Conservation (phyloP, 805 yeast genomes). For the Maudiozyma turicensis region DNA sequence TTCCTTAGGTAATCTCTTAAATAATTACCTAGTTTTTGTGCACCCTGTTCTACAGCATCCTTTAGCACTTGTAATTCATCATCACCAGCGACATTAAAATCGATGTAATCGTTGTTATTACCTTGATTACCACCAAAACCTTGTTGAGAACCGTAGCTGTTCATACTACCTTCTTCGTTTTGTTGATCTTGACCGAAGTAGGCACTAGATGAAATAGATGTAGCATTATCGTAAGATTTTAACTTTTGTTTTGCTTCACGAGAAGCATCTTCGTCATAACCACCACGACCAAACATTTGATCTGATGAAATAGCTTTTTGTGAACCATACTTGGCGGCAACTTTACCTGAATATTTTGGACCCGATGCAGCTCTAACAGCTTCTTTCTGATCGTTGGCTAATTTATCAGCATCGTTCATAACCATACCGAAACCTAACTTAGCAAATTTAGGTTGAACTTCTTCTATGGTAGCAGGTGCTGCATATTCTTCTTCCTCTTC, state of each 20-base stretch:
- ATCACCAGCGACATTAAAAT: slow-evolving; percentile 65
- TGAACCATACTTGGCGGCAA: slow-evolving; percentile 66
- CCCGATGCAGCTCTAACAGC: slow-evolving; percentile 38
- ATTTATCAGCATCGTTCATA: slow-evolving; percentile 44
- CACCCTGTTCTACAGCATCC: slow-evolving; percentile 91
- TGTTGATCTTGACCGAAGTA: slow-evolving; percentile 82
- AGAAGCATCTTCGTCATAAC: slow-evolving; percentile 67
- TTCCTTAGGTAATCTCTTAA: slow-evolving; percentile 74
- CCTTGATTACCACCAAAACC: slow-evolving; percentile 14
- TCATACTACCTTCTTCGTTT: slow-evolving; percentile 22
- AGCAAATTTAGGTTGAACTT: slow-evolving; percentile 58
- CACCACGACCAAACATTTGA: slow-evolving; percentile 83
- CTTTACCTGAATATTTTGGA: slow-evolving; percentile 63
- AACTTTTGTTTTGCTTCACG: slow-evolving; percentile 76
- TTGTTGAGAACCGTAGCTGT: slow-evolving; percentile 12
- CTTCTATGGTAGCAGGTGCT: slow-evolving; percentile 15
- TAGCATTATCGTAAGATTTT: slow-evolving; percentile 75
- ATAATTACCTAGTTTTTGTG: slow-evolving; percentile 74
- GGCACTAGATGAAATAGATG: slow-evolving; percentile 82
- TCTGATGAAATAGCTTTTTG: slow-evolving; percentile 96
- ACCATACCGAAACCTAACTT: slow-evolving; percentile 88
- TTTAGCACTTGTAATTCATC: slow-evolving; percentile 84
- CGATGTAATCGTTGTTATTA: slow-evolving; percentile 42
- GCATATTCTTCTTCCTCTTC: slow-evolving; percentile 7
- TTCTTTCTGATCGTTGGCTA: slow-evolving; percentile 33